These are phyloP conservation scores for Elsinoe necatrix DNA, from an alignment of 2,329 filamentous ascomycete species.

Conservation along the genomic window DNA sequence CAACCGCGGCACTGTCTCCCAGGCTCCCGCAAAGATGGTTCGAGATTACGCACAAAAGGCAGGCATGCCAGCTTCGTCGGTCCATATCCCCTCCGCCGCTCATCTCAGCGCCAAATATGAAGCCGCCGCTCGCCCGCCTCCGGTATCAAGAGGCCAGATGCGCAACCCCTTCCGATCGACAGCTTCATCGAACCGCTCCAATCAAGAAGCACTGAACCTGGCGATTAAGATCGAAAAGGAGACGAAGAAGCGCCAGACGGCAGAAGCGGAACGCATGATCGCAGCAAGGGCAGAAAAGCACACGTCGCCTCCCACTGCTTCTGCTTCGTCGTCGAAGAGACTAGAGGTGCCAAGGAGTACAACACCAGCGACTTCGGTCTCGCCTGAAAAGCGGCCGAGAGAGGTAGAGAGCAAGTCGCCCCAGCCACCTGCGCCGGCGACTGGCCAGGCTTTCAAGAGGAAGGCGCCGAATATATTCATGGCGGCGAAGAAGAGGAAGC, in stretches of 20 bases:
- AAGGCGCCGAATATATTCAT: conserved; percentile 16
- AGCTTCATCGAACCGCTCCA: conserved; percentile 27
- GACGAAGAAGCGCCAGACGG: conserved; percentile 4
- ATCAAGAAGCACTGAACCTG: conserved; percentile 47
- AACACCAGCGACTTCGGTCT: not conserved
- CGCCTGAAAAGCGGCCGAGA: not conserved
- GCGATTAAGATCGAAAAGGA: conserved; percentile 37
- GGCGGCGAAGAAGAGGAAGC: conserved; percentile 6
- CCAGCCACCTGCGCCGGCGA: not conserved
- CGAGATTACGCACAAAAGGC: conserved; percentile 34
- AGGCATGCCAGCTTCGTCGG: not conserved
- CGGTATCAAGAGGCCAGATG: not conserved
- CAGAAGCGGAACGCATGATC: not conserved
- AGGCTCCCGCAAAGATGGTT: conserved; percentile 48
- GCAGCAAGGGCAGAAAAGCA: not conserved
- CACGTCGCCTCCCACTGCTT: not conserved
- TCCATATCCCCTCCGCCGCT: not conserved
- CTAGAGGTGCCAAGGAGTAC: not conserved
- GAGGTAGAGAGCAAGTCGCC: conserved; percentile 5
- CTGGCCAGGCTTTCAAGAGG: conserved; percentile 2
- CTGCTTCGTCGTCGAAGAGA: not conserved
- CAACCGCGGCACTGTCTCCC: conserved; percentile 29
- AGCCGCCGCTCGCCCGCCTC: not conserved
- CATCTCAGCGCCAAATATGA: not conserved
- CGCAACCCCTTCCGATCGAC: conserved; percentile 12